Evolutionary conservation across 352 stramenopile genomes (phyloP), one percentile per base, ranked within the genome.

Genomic region (Phytopythium montanum): DNA sequence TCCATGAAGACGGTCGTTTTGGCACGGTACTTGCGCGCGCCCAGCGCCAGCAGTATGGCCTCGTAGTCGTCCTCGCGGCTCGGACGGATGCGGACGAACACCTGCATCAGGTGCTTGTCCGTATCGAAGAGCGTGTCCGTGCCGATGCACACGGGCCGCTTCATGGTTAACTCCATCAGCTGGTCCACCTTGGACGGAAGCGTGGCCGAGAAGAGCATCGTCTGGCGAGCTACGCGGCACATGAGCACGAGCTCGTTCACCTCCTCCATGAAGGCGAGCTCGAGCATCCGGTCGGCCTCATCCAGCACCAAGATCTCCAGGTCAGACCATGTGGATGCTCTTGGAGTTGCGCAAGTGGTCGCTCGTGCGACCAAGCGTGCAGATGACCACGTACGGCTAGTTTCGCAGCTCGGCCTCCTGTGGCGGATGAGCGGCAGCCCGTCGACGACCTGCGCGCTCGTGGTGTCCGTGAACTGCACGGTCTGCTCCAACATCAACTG

Each of bases 1-100:
- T 99, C 95, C 85, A 99, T 99, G 69, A 99, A 99, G 23, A 99
- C 93, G 71, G 99, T 99, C 57, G 92, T 96, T 64, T 96, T 94
- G 26, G 80, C 80, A 42, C 79, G 94, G 77, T 99, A 99, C 23
- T 94, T 98, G 56, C 97, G 87, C 38, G 89, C 98, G 23, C 97
- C 88, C 25, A 99, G 75, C 44, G 95, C 90, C n/a, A 99, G 60
- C 21, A 99, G 63, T 75, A 98, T 98, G 0, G 91, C 92, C 65
- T 99, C 96, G 19, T 94, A 89, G 62, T 98, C 97, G 25, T 96
- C 79, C 78, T 96, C 90, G 60, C 88, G 84, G 55, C 88, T 80
- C 28, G 81, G 77, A 65, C 87, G 87, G 61, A 99, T 94, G 57
- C 96, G 88, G 26, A 99, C 90, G 66, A 99, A 99, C 85, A 99